Evolutionary conservation across 805 yeast genomes (phyloP).

Genomic region (Cephaloascus albidus): DNA sequence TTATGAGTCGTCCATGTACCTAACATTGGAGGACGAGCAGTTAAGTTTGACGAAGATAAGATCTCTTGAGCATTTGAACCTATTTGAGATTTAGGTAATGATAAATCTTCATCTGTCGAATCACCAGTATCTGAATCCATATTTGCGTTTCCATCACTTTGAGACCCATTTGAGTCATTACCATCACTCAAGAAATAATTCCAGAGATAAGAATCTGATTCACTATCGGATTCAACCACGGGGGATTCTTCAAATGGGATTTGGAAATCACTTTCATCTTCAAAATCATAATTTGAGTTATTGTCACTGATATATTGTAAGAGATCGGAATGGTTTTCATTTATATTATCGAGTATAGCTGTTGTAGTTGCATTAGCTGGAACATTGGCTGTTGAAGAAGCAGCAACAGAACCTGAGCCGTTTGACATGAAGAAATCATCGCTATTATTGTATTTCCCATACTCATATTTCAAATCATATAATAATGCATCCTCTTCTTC

Average conservation of each 20-base stretch:
- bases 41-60: slow-evolving; percentile 76
- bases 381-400: too few relatives aligned
- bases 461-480: slow-evolving; percentile 16
- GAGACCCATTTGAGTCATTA: slow-evolving; percentile 7
- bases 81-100: slow-evolving; percentile 55
- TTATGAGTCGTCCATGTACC: slow-evolving; percentile 85
- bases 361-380: too few relatives aligned
- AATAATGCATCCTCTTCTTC: slow-evolving; percentile 34
- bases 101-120: slow-evolving; percentile 89
- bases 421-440: slow-evolving; percentile 12
- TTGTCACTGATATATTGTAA: slow-evolving; percentile 28
- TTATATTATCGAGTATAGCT: too few relatives aligned
- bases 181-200: slow-evolving; percentile 56
- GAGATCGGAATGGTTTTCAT: slow-evolving; percentile 24
- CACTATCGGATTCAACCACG: slow-evolving; percentile 38
- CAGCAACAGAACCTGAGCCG: too few relatives aligned
- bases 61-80: slow-evolving; percentile 88
- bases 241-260: too few relatives aligned
- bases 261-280: slow-evolving; percentile 13
- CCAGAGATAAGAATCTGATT: slow-evolving; percentile 67
- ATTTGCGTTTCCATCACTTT: slow-evolving; percentile 16
- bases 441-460: slow-evolving; percentile 7
- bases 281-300: slow-evolving; percentile 25
- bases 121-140: slow-evolving; percentile 57
- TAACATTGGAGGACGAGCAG: slow-evolving; percentile 82